phyloP scores from a whole-genome alignment of 2,329 filamentous ascomycete species.

The Diplocarpon mali region DNA sequence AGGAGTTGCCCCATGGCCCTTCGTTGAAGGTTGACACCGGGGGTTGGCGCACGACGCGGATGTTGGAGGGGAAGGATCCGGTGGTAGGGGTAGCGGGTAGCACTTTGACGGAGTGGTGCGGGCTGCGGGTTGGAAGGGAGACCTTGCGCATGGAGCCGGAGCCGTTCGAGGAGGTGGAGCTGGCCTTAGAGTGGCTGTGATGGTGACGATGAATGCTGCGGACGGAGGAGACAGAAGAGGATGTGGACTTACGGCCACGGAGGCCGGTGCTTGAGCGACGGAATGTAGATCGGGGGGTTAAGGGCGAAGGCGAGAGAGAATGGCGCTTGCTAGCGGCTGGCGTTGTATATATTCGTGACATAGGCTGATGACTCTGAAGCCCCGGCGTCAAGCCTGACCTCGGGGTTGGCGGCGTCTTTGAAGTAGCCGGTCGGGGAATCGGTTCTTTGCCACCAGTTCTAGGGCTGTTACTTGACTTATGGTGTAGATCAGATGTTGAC shows the following conservation, averaged over 20 bases:
- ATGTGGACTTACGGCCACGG: constrained; percentile 88
- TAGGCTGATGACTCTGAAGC: constrained; percentile 24
- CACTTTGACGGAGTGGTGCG: constrained; percentile 90
- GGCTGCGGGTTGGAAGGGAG: constrained; percentile 55
- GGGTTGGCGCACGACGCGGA: constrained; percentile 63
- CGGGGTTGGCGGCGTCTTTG: constrained; percentile 31
- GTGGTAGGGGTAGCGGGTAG: constrained; percentile 77
- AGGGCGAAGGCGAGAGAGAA: constrained; percentile 73
- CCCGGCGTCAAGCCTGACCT: constrained; percentile 27
- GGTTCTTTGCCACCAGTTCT: constrained; percentile 38
- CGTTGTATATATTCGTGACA: constrained; percentile 30
- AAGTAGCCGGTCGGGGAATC: constrained; percentile 50
- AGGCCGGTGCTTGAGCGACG: constrained; percentile 74
- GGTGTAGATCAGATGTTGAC: constrained; percentile 48
- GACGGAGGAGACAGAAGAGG: constrained; percentile 86
- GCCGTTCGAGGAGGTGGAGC: constrained; percentile 76
- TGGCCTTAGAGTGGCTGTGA: constrained; percentile 86
- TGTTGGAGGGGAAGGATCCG: constrained; percentile 68
- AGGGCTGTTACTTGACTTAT: constrained; percentile 34
- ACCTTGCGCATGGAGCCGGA: constrained; percentile 57
- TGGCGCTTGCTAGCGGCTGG: constrained; percentile 51
- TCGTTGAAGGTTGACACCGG: constrained; percentile 46
- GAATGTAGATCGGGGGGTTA: constrained; percentile 81
- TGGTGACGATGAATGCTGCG: constrained; percentile 81
- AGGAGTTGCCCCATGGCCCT: constrained; percentile 39